Evolutionary conservation across 2,329 filamentous ascomycete genomes (phyloP).

Genomic region (Aspergillus costaricaensis): DNA sequence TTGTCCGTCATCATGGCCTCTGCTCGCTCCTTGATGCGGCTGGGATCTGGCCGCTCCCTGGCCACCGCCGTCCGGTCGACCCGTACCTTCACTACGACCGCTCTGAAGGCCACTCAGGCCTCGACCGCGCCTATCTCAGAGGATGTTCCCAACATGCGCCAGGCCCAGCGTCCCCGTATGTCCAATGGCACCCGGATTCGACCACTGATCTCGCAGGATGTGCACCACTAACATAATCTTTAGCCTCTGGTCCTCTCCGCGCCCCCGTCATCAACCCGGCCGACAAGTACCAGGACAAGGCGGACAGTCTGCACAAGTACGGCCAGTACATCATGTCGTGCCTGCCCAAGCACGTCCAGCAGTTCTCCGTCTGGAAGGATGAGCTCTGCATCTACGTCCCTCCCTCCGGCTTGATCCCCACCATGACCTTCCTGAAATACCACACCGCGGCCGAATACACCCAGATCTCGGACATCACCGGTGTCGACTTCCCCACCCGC

Average conservation of each 20-base stretch:
- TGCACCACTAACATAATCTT: background rate
- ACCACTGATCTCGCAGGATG: background rate
- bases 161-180: conserved; percentile 56
- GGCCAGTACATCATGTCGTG: conserved; percentile 96
- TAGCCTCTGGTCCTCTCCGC: conserved; percentile 65
- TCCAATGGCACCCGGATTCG: conserved; percentile 21
- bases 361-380: conserved; percentile 99
- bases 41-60: conserved; percentile 44
- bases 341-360: conserved; percentile 96
- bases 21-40: conserved; percentile 48
- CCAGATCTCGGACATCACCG: conserved; percentile 87
- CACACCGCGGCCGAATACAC: conserved; percentile 98
- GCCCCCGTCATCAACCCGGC: conserved; percentile 83
- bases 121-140: conserved; percentile 64
- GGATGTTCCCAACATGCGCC: conserved; percentile 64
- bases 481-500: conserved; percentile 91
- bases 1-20: conserved; percentile 44
- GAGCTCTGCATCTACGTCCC: conserved; percentile 93
- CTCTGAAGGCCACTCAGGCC: conserved; percentile 49
- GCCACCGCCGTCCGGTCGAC: conserved; percentile 28
- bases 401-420: conserved; percentile 82
- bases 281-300: conserved; percentile 88
- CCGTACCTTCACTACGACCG: conserved; percentile 43
- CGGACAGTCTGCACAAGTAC: conserved; percentile 87
- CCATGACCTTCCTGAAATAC: conserved; percentile 94